Base-by-base conservation (phyloP, 805 yeast genomes). In the Myxozyma melibiosi region DNA sequence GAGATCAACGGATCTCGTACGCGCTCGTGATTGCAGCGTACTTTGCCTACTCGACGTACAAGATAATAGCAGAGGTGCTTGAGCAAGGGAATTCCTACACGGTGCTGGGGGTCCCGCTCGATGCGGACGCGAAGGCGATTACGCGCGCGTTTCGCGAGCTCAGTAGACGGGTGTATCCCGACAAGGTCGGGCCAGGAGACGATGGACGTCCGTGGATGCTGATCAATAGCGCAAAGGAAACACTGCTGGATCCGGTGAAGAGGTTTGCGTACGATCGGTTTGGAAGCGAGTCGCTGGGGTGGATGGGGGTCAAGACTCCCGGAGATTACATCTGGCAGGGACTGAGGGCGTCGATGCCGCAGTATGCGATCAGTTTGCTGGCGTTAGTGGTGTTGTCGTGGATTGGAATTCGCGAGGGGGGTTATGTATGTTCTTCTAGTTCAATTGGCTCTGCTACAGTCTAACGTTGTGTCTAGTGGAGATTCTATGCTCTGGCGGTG, bases 261-360 rank as follows among this genome's bases (percentile, higher is more conserved):
- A 83, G 96, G 78, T 88, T 84, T 42, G 69, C 84, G 2, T 92
- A 91, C 69, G 97, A 91, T 73, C 81, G 84, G 60, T 88, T 83
- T 68, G 97, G 97, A 72, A 85, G 82, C 67, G 90, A 85, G 67
- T 96, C 94, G 53, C 74, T 88, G 75, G 53, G 85, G 84, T 58
- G 62, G 62, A 25, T 20, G 40, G 51, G 50, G 5, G 39, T 55
- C 39, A 50, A 25, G 39, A 39, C 59, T 18, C 48, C 41, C 48
- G 2, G 16, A 35, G 57, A 58, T 31, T 53, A 24, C 25, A 28
- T 57, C 4, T 16, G 30, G 25, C 49, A 40, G 9, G 64, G 64
- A n/a, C n/a, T 61, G 14, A 18, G 24, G 24, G 37, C 11, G 9
- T 22, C 45, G 8, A 30, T 38, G 6, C 53, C 53, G 39, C 55